Conservation (phyloP, 1,139 yeast genomes). For the Insectozyma bohioensis region DNA sequence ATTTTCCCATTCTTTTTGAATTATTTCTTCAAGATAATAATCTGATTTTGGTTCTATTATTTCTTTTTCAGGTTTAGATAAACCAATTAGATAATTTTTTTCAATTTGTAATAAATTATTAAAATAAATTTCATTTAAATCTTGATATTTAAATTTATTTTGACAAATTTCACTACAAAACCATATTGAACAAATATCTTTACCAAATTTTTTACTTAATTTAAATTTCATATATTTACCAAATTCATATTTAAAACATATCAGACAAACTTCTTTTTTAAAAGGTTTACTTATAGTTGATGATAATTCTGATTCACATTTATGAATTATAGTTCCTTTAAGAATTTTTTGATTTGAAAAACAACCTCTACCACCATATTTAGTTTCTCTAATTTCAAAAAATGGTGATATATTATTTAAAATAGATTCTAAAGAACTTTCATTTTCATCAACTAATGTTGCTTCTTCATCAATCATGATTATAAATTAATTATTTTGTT, state of each 20-base stretch:
- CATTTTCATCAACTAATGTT: no score
- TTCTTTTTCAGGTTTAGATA: constrained; percentile 23
- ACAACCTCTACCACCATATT: constrained; percentile 67
- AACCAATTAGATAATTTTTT: constrained; percentile 23
- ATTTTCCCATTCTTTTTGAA: constrained; percentile 27
- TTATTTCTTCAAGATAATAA: constrained; percentile 17
- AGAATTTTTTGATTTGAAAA: constrained; percentile 46
- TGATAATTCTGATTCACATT: constrained; percentile 44
- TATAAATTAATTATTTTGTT: no score
- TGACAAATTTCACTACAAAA: constrained; percentile 56
- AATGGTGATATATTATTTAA: constrained; percentile 21
- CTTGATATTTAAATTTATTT: constrained; percentile 34
- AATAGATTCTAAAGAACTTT: no score
- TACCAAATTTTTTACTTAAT: constrained; percentile 51
- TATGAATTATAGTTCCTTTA: constrained; percentile 40
- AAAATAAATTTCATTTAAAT: constrained; percentile 23
- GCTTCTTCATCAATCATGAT: no score
- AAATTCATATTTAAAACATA: constrained; percentile 51
- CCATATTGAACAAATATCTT: constrained; percentile 48
- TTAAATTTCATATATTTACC: constrained; percentile 50
- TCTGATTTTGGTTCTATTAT: constrained; percentile 17
- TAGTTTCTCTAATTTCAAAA: constrained; percentile 43
- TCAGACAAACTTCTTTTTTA: constrained; percentile 64
- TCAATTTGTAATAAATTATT: constrained; percentile 28
- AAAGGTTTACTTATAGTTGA: constrained; percentile 53